Conservation (phyloP, 108 stramenopile species). For the Fragilariopsis cylindrus region DNA sequence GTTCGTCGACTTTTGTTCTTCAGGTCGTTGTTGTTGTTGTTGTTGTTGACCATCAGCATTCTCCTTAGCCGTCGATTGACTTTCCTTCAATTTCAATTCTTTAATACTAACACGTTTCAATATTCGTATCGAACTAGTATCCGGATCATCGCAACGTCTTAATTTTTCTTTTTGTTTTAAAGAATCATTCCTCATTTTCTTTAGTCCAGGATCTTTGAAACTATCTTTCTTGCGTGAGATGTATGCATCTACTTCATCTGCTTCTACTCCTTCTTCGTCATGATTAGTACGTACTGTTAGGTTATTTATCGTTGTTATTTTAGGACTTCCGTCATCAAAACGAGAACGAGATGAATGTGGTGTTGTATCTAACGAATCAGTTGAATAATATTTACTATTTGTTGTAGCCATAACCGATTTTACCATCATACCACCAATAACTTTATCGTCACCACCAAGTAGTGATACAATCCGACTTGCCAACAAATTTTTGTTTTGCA, state of each 20-base stretch:
- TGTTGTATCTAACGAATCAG: neutral
- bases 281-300: neutral
- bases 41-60: no score
- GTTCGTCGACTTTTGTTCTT: no score
- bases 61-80: neutral
- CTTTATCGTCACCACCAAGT: neutral
- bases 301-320: neutral
- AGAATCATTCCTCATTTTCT: neutral
- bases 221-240: conserved; percentile 2
- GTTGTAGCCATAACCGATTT: no score
- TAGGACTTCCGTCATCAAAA: neutral
- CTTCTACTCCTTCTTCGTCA: neutral
- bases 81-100: neutral
- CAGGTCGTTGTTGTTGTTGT: no score
- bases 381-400: no score
- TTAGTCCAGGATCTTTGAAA: conserved; percentile 17
- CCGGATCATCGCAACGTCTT: conserved; percentile 10
- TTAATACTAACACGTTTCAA: neutral
- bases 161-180: neutral
- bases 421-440: neutral
- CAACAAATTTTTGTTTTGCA: neutral
- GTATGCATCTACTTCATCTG: conserved; percentile 13
- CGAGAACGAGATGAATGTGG: neutral
- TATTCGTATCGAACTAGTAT: neutral
- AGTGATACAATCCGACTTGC: neutral